Conservation (phyloP, 2,329 filamentous ascomycete species). For the Grosmannia clavigera region DNA sequence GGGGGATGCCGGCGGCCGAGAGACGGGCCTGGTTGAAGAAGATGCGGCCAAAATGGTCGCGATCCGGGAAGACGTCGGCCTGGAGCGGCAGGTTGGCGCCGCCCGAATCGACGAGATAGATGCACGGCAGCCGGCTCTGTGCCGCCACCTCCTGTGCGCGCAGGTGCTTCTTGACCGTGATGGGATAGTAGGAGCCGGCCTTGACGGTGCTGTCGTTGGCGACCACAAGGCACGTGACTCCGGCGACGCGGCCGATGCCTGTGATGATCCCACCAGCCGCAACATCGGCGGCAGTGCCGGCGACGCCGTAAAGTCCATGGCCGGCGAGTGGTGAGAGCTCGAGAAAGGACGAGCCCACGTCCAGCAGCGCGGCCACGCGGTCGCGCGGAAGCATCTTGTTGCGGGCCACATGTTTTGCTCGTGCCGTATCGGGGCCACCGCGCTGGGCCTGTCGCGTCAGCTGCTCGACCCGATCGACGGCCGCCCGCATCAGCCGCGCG, state of each 20-base stretch:
- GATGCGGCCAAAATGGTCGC: slow-evolving; percentile 90
- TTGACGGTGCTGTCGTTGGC: slow-evolving; percentile 97
- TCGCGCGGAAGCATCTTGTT: slow-evolving; percentile 94
- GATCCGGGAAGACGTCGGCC: slow-evolving; percentile 88
- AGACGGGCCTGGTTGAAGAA: slow-evolving; percentile 98
- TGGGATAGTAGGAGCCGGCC: slow-evolving; percentile 91
- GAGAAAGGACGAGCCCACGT: slow-evolving; percentile 80
- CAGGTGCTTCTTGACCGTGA: slow-evolving; percentile 95
- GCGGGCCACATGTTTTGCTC: slow-evolving; percentile 73
- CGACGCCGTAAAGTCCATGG: slow-evolving; percentile 57
- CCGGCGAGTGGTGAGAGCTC: slow-evolving; percentile 91
- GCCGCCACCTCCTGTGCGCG: slow-evolving; percentile 82
- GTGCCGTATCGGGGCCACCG: slow-evolving; percentile 70
- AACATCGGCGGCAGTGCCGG: slow-evolving; percentile 74
- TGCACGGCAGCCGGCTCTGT: slow-evolving; percentile 75
- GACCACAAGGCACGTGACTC: slow-evolving; percentile 83
- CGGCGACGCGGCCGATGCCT: slow-evolving; percentile 79
- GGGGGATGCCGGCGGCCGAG: slow-evolving; percentile 78
- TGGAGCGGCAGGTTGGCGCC: slow-evolving; percentile 93
- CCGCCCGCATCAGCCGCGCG: slow-evolving; percentile 59
- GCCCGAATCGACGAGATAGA: slow-evolving; percentile 93
- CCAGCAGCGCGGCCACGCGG: slow-evolving; percentile 73
- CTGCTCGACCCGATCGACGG: slow-evolving; percentile 54
- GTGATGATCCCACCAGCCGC: slow-evolving; percentile 87
- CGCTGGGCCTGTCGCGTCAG: slow-evolving; percentile 60